Evolutionary conservation across 1,139 yeast species (phyloP).

Genomic region (Debaryomyces udenii): DNA sequence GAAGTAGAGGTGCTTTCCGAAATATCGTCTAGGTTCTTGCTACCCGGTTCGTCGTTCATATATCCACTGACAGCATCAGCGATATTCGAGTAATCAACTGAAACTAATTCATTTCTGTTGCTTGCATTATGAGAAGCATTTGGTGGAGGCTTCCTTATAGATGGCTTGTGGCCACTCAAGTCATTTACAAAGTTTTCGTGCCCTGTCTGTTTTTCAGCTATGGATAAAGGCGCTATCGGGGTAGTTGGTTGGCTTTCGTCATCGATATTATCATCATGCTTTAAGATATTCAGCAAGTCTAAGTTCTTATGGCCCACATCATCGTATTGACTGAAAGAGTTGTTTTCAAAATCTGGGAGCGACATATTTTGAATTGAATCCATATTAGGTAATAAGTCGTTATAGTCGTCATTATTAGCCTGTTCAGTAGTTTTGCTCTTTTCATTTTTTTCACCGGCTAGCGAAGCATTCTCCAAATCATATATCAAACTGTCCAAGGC

Average conservation of each 20-base stretch:
- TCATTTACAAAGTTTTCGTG: conserved; percentile 35
- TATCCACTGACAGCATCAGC: conserved; percentile 32
- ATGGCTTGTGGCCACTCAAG: conserved; percentile 34
- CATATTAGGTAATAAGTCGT: conserved; percentile 23
- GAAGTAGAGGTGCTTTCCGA: conserved; percentile 5
- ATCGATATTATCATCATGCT: conserved; percentile 13
- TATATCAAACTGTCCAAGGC: conserved; percentile 41
- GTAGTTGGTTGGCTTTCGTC: conserved; percentile 23
- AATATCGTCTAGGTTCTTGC: conserved; percentile 10
- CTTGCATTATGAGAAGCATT: not conserved
- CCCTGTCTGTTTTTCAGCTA: conserved; percentile 25
- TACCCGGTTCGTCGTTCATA: conserved; percentile 17
- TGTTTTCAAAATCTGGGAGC: conserved; percentile 33
- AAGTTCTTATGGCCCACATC: conserved; percentile 13
- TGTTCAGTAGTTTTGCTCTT: not conserved
- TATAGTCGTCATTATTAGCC: not conserved
- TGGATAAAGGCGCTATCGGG: conserved; percentile 35
- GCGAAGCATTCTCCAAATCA: conserved; percentile 35
- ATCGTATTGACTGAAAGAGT: conserved; percentile 21
- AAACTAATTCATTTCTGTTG: conserved; percentile 23
- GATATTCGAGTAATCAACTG: conserved; percentile 30
- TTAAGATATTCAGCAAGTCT: conserved; percentile 11
- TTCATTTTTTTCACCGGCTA: not conserved
- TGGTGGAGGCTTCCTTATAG: conserved; percentile 41
- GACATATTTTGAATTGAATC: conserved; percentile 27